Evolutionary conservation across 2,329 filamentous ascomycete species (phyloP), one percentile per base, ranked within the genome.

Genomic region (Fusarium circinatum): DNA sequence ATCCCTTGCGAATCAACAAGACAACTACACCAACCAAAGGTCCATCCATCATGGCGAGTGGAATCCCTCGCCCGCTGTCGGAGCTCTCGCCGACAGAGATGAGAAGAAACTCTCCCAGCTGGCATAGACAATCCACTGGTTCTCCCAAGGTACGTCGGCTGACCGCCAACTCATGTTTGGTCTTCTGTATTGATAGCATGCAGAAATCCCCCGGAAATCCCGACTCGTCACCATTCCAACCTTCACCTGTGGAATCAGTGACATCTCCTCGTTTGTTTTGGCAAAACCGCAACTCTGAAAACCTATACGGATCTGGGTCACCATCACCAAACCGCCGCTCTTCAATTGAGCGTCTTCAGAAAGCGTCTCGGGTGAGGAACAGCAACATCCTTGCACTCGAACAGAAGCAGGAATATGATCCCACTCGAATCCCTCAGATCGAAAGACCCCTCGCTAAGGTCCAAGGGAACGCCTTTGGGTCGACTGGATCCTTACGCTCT

Each of bases 351-450:
- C 95, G 95, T 79, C 88, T 99, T 68, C 97, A 98, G 85, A 94
- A 92, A 81, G 95, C 95, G 38, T 98, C 96, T 62, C 93, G 96
- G 69, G 96, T 99, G 79, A 98, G 96, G 88, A 98, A 98, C 86
- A 98, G 96, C 88, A 97, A 92, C 85, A 98, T 98, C 88, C 94
- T 98, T 81, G 95, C 94, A 47, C 92, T 95, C 62, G 95, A 98
- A 84, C 93, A 95, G 80, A 95, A 95, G 84, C 91, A 95, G 82
- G 93, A 97, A 85, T 98, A 98, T 86, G 94, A 98, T 82, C 94
- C 95, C 34, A 89, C 92, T 63, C 90, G 90, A 75, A 84, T 95
- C 62, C 92, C 93, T 51, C 87, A 93, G 67, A 89, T 97, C 70
- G 94, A 98, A 84, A 90, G 95, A 72, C 94, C 95, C 42, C 87